Conservation (phyloP, 2,329 filamentous ascomycete genomes). For the Colletotrichum sp. region DNA sequence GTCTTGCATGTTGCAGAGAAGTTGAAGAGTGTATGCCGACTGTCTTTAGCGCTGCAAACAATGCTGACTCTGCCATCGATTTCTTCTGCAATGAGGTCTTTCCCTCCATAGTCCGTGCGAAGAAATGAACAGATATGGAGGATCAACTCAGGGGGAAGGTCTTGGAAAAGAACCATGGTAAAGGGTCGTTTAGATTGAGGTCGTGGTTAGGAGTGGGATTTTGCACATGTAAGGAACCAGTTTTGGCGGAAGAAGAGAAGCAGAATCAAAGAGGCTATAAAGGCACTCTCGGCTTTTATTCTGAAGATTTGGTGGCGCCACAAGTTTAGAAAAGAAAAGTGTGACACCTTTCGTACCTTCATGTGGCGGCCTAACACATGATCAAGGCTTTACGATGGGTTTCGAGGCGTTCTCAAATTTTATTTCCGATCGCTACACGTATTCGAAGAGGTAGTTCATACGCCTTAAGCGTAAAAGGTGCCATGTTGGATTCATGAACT, state of each 20-base stretch:
- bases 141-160: background rate
- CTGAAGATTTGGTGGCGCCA: background rate
- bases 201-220: background rate
- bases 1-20: background rate
- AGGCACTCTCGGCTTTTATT: background rate
- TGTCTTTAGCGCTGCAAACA: fast-evolving
- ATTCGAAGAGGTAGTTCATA: background rate
- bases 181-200: background rate
- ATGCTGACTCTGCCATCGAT: background rate
- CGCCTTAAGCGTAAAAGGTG: background rate
- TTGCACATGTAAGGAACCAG: background rate
- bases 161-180: fast-evolving
- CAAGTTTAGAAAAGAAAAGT: background rate
- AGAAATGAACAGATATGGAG: background rate
- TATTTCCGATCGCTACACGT: background rate
- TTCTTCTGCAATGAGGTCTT: background rate
- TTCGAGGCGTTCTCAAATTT: background rate
- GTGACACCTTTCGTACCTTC: background rate
- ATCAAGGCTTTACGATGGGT: background rate
- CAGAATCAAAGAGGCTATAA: background rate
- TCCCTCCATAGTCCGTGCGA: background rate
- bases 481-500: background rate
- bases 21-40: background rate
- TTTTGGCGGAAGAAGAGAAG: background rate
- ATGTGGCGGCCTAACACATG: background rate